Base-by-base conservation (phyloP, 768 basidiomycete species). In the Podaxis sp. region DNA sequence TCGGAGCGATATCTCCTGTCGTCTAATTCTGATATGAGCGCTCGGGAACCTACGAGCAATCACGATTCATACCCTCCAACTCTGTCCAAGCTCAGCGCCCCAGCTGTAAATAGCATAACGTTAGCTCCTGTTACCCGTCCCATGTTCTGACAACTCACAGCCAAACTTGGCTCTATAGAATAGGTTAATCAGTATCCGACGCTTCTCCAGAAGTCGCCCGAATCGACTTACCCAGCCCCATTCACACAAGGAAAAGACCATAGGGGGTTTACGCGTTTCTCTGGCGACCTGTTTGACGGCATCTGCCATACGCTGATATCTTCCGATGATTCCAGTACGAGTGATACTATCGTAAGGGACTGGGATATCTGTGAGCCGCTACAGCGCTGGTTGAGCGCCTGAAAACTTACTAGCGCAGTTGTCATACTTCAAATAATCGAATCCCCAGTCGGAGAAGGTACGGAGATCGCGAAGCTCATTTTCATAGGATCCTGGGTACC, bases 401-500 rank as follows among this genome's bases (percentile, higher is more conserved):
- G 37, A 24, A 54, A 40, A 64, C 77, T 69, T 59, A 84, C 84
- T 77, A 6, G 81, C 82, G 65, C 85, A 86, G 61, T 87, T 87
- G 66, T 87, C 85, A 65, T 85, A 86, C 72, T 83, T 86, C 52
- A 13, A 36, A 17, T 41, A 13, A 69, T 88, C 84, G 59, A 88
- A 87, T 5, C 85, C 85, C 87, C 87, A 89, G 50, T 83, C 79
- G 6, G 59, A 47, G 33, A 53, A 50, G 25, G 50, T 53, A 12
- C 63, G 62, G 15, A 65, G 69, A 36, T 25, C 80, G 82, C 83
- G 79, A 27, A 75, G 83, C 70, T 89, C 87, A 61, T 88, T 85
- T 67, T 78, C 76, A 71, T 78, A 88, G 5, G 86, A 88, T 17
- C 87, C 87, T 33, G 87, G 87, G 68, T 87, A 89, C 12, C 80